Evolutionary conservation across 768 basidiomycete genomes (phyloP), one percentile per base, ranked within the genome.

Genomic region (Gloeostereum incarnatum): DNA sequence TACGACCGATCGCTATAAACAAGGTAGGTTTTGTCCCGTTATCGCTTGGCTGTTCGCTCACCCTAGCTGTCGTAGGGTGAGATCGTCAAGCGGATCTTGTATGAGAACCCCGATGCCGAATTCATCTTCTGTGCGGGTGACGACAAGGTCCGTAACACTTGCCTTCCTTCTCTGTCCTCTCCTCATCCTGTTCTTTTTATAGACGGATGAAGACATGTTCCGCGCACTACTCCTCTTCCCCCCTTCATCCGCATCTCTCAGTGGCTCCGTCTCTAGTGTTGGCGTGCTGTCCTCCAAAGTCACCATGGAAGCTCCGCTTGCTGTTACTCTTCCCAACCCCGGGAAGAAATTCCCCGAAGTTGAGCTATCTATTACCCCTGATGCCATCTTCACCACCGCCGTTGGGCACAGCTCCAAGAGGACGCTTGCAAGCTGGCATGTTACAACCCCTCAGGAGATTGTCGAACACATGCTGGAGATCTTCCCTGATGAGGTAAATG

Each of bases 161-260:
- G 14, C 3, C 13, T 35, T 23, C 5, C 21, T 6, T 27, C 6
- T 31, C 30, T 19, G 10, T 14, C 45, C 16, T 11, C 30, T 31
- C 44, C 13, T 26, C 35, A 31, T 38, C 27, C 13, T 17, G 14
- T 19, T 24, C 16, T 39, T 17, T 31, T 19, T 31, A 9, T 48
- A 85, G 87, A 93, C 93, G 34, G 91, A 97, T 66, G 94, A 99
- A 64, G 94, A 99, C 66, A 99, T 99, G 94, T 97, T 97, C 84
- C 82, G 92, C 47, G 73, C 89, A 0, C 69, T 94, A 1, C 70
- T 76, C 17, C 65, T 81, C 45, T 84, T 85, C 62, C 61, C 63
- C 0, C 48, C 66, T 1, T 8, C 16, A 24, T 9, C 17, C 6
- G 13, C 19, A n/a, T 19, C 38, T 30, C 31, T 18, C 14, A 6